phyloP scores from a whole-genome alignment of 305 asterid species.

The Ruellia speciosa region DNA sequence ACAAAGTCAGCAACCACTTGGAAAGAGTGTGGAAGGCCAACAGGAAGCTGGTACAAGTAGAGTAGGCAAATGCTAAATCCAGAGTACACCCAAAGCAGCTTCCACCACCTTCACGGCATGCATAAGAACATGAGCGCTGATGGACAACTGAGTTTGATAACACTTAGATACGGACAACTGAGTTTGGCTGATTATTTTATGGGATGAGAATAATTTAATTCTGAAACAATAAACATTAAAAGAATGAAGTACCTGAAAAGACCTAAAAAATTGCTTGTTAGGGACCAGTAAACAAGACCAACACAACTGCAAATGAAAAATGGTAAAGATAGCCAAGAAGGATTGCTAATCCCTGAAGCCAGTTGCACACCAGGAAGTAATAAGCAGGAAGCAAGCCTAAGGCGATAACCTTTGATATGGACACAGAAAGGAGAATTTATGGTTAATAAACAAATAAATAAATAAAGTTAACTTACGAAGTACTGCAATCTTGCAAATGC shows the following conservation, averaged over 20 bases:
- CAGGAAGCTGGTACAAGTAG: slow-evolving; percentile 76
- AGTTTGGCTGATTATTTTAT: background rate
- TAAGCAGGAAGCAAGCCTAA: slow-evolving; percentile 85
- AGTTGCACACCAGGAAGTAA: slow-evolving; percentile 93
- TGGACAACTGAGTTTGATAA: slow-evolving; percentile 19
- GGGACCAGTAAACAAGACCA: slow-evolving; percentile 91
- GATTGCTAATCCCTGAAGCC: slow-evolving; percentile 86
- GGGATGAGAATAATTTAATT: background rate
- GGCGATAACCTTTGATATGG: slow-evolving; percentile 68
- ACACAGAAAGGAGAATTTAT: slow-evolving; percentile 16
- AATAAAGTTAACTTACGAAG: no score
- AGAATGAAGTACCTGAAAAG: slow-evolving; percentile 69
- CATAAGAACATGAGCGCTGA: slow-evolving; percentile 30
- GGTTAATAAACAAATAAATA: slow-evolving; percentile 15
- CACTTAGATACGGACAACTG: slow-evolving; percentile 11
- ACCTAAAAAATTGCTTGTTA: slow-evolving; percentile 93
- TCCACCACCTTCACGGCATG: slow-evolving; percentile 86
- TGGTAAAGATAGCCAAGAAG: slow-evolving; percentile 97
- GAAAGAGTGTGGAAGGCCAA: slow-evolving; percentile 48
- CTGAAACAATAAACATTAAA: slow-evolving; percentile 1
- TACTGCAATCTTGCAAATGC: background rate
- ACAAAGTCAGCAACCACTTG: slow-evolving; percentile 43
- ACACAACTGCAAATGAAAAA: slow-evolving; percentile 89
- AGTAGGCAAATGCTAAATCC: slow-evolving; percentile 69
- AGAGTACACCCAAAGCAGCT: slow-evolving; percentile 78